These are phyloP conservation scores for Pseudozyma sp. DNA, from an alignment of 1,284 basidiomycete species.

Conservation along the genomic window DNA sequence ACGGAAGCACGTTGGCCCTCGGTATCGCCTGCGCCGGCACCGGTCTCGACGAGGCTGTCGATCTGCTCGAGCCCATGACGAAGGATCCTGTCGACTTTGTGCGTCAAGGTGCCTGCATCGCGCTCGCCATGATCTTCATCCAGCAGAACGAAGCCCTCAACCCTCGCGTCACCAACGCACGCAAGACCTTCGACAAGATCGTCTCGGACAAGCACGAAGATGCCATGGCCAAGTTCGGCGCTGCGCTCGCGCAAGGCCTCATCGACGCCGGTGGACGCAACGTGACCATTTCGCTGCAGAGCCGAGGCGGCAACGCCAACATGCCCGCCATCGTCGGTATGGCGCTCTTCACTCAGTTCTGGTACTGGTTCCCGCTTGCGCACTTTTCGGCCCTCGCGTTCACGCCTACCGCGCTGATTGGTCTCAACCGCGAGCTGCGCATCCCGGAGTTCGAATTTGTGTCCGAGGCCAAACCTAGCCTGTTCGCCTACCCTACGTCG, in stretches of 20 bases:
- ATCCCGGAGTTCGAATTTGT: conserved; percentile 65
- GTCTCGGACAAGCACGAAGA: conserved; percentile 68
- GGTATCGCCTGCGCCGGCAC: conserved; percentile 68
- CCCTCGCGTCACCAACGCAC: conserved; percentile 61
- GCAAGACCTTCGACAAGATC: conserved; percentile 66
- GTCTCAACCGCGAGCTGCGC: conserved; percentile 60
- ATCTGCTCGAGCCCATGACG: conserved; percentile 67
- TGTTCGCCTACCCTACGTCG: conserved; percentile 66
- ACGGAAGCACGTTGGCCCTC: conserved; percentile 67
- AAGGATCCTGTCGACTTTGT: conserved; percentile 69
- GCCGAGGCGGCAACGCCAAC: conserved; percentile 64
- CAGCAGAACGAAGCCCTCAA: conserved; percentile 68
- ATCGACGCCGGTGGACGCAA: conserved; percentile 68
- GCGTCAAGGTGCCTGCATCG: conserved; percentile 67
- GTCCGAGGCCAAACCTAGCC: conserved; percentile 63
- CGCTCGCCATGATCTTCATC: conserved; percentile 66
- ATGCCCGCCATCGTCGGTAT: conserved; percentile 68
- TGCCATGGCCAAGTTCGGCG: conserved; percentile 69
- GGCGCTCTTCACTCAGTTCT: conserved; percentile 68
- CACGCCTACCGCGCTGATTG: conserved; percentile 67
- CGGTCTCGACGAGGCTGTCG: conserved; percentile 66
- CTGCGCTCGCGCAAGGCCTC: conserved; percentile 65
- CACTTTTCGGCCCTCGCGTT: conserved; percentile 67
- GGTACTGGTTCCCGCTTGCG: conserved; percentile 69
- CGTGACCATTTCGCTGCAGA: conserved; percentile 66